Evolutionary conservation across 2,329 filamentous ascomycete genomes (phyloP), one percentile per base, ranked within the genome.

Genomic region (Penicillium expansum): DNA sequence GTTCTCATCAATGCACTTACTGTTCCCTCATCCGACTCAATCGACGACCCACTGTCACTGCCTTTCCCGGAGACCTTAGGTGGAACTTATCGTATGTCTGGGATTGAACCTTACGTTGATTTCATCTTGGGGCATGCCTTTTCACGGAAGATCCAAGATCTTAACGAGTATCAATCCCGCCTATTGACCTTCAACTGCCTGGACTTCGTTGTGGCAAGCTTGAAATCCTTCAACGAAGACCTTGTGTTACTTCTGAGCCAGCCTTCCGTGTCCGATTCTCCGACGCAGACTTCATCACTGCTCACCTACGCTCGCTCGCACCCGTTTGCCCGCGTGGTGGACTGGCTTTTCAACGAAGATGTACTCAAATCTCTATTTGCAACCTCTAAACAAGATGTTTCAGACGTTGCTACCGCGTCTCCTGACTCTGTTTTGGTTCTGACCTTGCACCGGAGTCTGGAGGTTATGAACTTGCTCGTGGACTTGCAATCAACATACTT

Each of bases 331-430:
- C 86, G 95, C 57, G 88, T 96, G 16, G 97, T 97, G 90, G 94
- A 99, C 70, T 97, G 94, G 92, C 85, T 99, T 75, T 96, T 96
- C 74, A 97, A 96, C 70, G 91, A 95, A 68, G 91, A 89, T 62
- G 90, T 97, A 22, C 85, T 96, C 67, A 84, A 84, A 62, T 85
- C 88, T 14, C 77, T 99, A 2, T 93, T 97, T 73, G 82, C 85
- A 55, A 85, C 89, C 11, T 85, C 94, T 30, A 89, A 93, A 64
- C 88, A 95, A 70, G 85, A 93, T 63, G 77, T 88, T 16, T 79
- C 82, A 8, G 86, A 90, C 57, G 83, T 97, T 39, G 85, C 89
- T 59, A 86, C 84, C 64, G 85, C 91, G 11, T 79, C 86, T 5
- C 85, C 88, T 1, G 88, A 92, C 63, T 96, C 93, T 6, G 90